Evolutionary conservation across 805 yeast species (phyloP), one percentile per base, ranked within the genome.

Genomic region (Ogataea trehalophila): DNA sequence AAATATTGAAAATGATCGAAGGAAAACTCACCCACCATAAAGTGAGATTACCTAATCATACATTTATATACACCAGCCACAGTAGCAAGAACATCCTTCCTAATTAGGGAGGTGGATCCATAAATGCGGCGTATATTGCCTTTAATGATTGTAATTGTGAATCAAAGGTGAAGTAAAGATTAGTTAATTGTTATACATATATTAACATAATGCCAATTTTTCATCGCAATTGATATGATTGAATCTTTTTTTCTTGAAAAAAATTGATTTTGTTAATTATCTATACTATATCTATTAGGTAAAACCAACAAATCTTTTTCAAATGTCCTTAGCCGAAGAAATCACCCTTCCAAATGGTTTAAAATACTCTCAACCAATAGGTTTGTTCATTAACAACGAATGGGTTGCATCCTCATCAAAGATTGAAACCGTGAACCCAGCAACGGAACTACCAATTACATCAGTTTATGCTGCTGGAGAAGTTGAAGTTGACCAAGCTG

Each of bases 311-410:
- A 5, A n/a, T n/a, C 15, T 6, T 9, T 6, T 33, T 33, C 22
- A 16, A 4, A 47, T 50, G 49, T 37, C 47, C 7, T 38, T 57
- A 22, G 56, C 42, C 48, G 31, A 48, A 14, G 54, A 59, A 36
- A 44, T 65, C 36, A 49, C 50, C 2, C 46, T 65, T 29, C 83
- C 85, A 18, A 73, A 71, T 37, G 84, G 84, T 43, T 56, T 62
- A 42, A 71, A 70, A 42, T 76, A 69, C 61, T 55, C 63, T 23
- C 85, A 79, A 56, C 87, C 86, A 36, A 50, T 80, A n/a, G 88
- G 87, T 6, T 67, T 81, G 51, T 82, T 79, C 62, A 79, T 80
- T 58, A 72, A 78, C 63, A 79, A 79, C 55, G 77, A 79, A 60
- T 78, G 75, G 63, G 67, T 70, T 34, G 54, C 62, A 31, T 63